Evolutionary conservation across 1,284 basidiomycete genomes (phyloP).

Genomic region (Porogramme epimiltina): DNA sequence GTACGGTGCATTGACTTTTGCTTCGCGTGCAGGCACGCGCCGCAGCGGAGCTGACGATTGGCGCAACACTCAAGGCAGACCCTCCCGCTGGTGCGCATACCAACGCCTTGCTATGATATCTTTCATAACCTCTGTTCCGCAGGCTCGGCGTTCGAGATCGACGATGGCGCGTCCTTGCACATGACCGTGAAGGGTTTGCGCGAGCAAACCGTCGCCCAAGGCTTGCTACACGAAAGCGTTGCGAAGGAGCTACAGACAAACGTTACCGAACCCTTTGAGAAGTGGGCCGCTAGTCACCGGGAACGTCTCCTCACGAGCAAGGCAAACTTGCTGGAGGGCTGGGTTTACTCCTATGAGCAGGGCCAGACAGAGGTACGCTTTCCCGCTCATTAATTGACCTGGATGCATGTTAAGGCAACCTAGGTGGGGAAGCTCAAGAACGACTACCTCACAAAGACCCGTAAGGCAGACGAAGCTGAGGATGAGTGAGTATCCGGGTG

Average conservation of each 20-base stretch:
- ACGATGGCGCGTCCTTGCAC: slow-evolving; percentile 79
- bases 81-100: slow-evolving; percentile 52
- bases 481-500: slow-evolving; percentile 73
- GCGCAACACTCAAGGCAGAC: slow-evolving; percentile 56
- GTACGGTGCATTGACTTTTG: slow-evolving; percentile 3
- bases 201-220: slow-evolving; percentile 66
- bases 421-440: slow-evolving; percentile 71
- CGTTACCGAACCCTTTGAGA: slow-evolving; percentile 73
- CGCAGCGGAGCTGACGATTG: slow-evolving; percentile 62
- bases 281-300: slow-evolving; percentile 73
- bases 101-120: too few relatives aligned
- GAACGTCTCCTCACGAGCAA: slow-evolving; percentile 61
- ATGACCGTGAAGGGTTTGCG: slow-evolving; percentile 80
- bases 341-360: slow-evolving; percentile 72
- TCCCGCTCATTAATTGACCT: not conserved
- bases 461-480: slow-evolving; percentile 85
- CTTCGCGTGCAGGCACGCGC: slow-evolving; percentile 56
- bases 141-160: slow-evolving; percentile 70
- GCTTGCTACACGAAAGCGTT: slow-evolving; percentile 63
- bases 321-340: slow-evolving; percentile 62
- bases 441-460: slow-evolving; percentile 75
- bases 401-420: not conserved
- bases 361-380: slow-evolving; percentile 55
- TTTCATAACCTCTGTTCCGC: not conserved
- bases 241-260: slow-evolving; percentile 68